Evolutionary conservation across 108 stramenopile genomes (phyloP).

Genomic region (Cyclotella baltica): DNA sequence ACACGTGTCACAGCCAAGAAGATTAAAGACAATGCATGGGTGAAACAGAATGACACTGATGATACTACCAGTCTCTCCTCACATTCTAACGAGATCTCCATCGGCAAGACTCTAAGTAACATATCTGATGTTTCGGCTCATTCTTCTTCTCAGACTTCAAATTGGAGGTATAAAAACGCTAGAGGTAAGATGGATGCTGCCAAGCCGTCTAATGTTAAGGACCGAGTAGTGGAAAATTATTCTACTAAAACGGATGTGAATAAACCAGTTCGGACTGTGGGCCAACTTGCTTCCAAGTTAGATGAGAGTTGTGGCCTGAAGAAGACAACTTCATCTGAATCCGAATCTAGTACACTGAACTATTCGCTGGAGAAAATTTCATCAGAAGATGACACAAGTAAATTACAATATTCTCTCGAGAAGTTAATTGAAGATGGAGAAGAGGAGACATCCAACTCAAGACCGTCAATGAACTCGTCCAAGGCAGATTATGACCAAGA

Average conservation of each 20-base stretch:
- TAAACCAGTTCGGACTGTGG: neutral
- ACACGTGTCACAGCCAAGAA: neutral
- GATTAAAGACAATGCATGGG: neutral
- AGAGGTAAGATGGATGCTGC: neutral
- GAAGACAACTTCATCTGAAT: neutral
- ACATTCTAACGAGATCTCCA: constrained; percentile 2
- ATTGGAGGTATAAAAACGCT: neutral
- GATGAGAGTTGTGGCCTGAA: neutral
- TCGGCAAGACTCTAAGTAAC: neutral
- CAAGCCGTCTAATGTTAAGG: no score
- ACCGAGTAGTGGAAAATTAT: no score
- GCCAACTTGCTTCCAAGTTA: constrained; percentile 6
- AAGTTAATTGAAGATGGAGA: neutral
- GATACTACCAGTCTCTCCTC: constrained; percentile 21
- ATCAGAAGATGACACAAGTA: neutral
- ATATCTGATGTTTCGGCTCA: constrained; percentile 14
- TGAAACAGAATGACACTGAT: constrained; percentile 6
- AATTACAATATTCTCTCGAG: neutral
- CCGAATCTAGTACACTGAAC: neutral
- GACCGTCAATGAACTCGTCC: no score
- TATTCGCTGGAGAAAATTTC: constrained; percentile 10
- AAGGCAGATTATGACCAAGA: no score
- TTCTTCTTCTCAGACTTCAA: neutral
- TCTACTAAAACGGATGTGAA: no score
- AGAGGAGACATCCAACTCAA: constrained; percentile 1